Evolutionary conservation across 2,329 filamentous ascomycete genomes (phyloP), one percentile per base, ranked within the genome.

Genomic region (Pyricularia grisea): DNA sequence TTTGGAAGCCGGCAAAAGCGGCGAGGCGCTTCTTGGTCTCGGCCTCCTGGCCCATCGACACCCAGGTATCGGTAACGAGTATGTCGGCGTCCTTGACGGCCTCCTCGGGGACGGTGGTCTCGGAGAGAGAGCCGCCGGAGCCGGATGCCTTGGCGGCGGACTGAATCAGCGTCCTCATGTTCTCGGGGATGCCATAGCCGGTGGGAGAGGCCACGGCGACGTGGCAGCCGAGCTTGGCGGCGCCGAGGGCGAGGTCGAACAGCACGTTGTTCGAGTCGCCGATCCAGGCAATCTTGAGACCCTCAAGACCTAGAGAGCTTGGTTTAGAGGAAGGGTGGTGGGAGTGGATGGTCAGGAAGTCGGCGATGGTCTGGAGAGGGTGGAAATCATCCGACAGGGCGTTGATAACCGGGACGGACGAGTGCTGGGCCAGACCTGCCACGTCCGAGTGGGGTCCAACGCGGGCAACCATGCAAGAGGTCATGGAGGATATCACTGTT

Each of bases 211-310:
- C 95, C 55, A 98, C 93, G 1, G 92, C 83, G 71, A 99, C 86
- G 74, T 97, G 86, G 30, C 97, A 88, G 65, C 95, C 95, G 74
- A 94, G 86, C 82, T 97, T 98, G 74, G 91, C 83, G 69, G 92
- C 93, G 60, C 87, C 94, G 73, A 95, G 94, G 66, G 94, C 93
- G 68, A 98, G 85, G 77, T 99, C 94, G 76, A 94, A 97, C 28
- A 98, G 87, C 31, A 99, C 94, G 74, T 99, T 99, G 82, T 98
- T 99, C 12, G 93, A 93, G 77, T 99, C 94, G 68, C 94, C 94
- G 65, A 99, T 85, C 95, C 95, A 99, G 20, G 95, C 94, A 71
- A 98, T 87, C 81, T 97, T 98, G 75, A 97, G 80, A 0, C 93
- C 92, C 73, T 92, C 87, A 4, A 97, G 83, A 1, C 92, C 91